Conservation (phyloP, 108 stramenopile species). For the Skeletonema tropicum region DNA sequence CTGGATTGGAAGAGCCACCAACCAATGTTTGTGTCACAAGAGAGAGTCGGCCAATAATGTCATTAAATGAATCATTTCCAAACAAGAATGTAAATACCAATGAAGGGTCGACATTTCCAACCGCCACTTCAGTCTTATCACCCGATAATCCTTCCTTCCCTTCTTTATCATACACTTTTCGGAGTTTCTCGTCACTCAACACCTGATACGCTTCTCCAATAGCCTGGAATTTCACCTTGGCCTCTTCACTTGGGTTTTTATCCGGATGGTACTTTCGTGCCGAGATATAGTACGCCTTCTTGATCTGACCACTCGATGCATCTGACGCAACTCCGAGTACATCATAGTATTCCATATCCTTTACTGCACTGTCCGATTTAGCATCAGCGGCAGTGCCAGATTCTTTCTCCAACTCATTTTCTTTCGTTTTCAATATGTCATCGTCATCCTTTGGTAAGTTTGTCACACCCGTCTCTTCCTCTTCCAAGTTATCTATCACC, state of each 20-base stretch:
- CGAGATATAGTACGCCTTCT: constrained; percentile 76
- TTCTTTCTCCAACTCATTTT: background rate
- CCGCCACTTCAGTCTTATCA: constrained; percentile 37
- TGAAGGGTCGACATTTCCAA: constrained; percentile 29
- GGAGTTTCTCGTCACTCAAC: constrained; percentile 31
- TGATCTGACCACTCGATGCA: constrained; percentile 64
- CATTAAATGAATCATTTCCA: constrained; percentile 35
- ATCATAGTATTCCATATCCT: constrained; percentile 59
- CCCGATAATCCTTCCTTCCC: constrained; percentile 42
- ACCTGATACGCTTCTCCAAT: constrained; percentile 59
- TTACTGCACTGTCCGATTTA: constrained; percentile 13
- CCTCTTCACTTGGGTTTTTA: constrained; percentile 43
- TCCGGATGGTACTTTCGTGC: constrained; percentile 83
- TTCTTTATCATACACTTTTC: constrained; percentile 31
- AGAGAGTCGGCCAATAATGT: constrained; percentile 28
- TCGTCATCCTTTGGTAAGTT: constrained; percentile 36
- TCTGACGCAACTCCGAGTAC: constrained; percentile 56
- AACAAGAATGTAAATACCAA: constrained; percentile 47
- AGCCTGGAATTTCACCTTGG: constrained; percentile 41
- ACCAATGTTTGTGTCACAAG: constrained; percentile 40
- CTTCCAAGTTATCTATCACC: constrained; percentile 36
- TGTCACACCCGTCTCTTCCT: constrained; percentile 13
- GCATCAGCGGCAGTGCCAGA: background rate
- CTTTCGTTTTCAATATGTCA: constrained; percentile 32
- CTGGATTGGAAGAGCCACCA: constrained; percentile 23